Evolutionary conservation across 495 filamentous ascomycete species (phyloP).

Genomic region (Aspergillus affinis): DNA sequence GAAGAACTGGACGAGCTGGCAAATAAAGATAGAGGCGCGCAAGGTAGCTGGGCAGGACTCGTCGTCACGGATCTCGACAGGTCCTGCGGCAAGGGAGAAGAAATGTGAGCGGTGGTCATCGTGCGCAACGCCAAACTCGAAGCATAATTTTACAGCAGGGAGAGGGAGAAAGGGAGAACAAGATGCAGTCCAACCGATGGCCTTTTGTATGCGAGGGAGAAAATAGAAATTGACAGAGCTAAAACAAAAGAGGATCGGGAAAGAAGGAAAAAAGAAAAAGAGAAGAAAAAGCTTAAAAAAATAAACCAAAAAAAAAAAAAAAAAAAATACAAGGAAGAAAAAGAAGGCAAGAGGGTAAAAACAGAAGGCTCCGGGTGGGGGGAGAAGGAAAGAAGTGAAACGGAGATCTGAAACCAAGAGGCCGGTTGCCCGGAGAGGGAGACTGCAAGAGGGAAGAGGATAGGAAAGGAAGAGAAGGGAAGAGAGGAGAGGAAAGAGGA

Average conservation of each 20-base stretch:
- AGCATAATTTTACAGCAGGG: conserved; percentile 20
- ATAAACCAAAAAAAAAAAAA: background rate
- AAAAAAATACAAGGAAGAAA: background rate
- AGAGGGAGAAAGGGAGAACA: conserved; percentile 5
- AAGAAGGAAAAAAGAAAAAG: conserved; percentile 1
- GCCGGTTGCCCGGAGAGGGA: background rate
- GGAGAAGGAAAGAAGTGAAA: background rate
- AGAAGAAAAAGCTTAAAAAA: background rate
- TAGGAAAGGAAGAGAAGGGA: background rate
- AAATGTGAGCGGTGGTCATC: conserved; percentile 38
- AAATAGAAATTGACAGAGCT: conserved; percentile 9
- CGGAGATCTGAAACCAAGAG: background rate
- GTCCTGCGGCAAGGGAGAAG: conserved; percentile 28
- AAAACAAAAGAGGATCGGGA: conserved; percentile 6
- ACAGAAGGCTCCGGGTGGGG: background rate
- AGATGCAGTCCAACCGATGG: conserved; percentile 7
- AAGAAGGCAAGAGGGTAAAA: background rate
- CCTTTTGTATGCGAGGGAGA: conserved; percentile 7
- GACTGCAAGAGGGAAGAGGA: background rate
- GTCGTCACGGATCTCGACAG: conserved; percentile 27
- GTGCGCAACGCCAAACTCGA: conserved; percentile 15
- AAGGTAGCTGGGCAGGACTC: conserved; percentile 22
- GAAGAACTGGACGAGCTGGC: conserved; percentile 22
- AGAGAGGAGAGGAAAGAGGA: background rate
- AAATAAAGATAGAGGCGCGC: conserved; percentile 22